phyloP scores from a whole-genome alignment of 208 protist genomes.

The Leishmania braziliensis region DNA sequence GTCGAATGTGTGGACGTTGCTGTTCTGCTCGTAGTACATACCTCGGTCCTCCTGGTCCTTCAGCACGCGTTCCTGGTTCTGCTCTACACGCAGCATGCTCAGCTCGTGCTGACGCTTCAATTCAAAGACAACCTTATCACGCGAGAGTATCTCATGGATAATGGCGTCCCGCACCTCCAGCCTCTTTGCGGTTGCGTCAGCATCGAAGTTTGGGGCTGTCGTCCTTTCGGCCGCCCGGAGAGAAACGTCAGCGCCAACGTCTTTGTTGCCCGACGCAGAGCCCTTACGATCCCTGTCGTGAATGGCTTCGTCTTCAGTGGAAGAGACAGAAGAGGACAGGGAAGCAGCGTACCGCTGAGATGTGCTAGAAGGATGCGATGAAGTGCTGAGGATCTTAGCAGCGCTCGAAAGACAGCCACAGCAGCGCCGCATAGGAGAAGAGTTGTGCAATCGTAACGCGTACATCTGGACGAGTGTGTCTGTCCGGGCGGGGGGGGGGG shows the following conservation, averaged over 20 bases:
- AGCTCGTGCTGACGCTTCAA: slow-evolving; percentile 91
- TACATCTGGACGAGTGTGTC: slow-evolving; percentile 1
- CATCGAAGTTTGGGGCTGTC: neutral
- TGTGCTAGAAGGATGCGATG: neutral
- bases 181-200: slow-evolving; percentile 11
- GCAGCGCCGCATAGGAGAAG: neutral
- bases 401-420: neutral
- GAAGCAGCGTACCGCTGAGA: slow-evolving; percentile 2
- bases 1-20: slow-evolving; percentile 90
- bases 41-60: slow-evolving; percentile 89
- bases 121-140: slow-evolving; percentile 91
- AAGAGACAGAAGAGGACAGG: neutral
- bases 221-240: neutral
- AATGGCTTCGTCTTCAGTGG: neutral
- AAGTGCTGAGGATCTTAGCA: neutral
- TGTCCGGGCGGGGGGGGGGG: neutral
- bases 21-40: slow-evolving; percentile 93
- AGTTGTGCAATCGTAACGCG: neutral
- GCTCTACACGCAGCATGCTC: slow-evolving; percentile 88
- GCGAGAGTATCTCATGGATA: slow-evolving; percentile 73
- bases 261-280: neutral
- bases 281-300: neutral
- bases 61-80: slow-evolving; percentile 80
- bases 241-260: neutral
- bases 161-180: slow-evolving; percentile 55